Evolutionary conservation across 345 rosid species (phyloP).

Genomic region (Orychophragmus violaceus): DNA sequence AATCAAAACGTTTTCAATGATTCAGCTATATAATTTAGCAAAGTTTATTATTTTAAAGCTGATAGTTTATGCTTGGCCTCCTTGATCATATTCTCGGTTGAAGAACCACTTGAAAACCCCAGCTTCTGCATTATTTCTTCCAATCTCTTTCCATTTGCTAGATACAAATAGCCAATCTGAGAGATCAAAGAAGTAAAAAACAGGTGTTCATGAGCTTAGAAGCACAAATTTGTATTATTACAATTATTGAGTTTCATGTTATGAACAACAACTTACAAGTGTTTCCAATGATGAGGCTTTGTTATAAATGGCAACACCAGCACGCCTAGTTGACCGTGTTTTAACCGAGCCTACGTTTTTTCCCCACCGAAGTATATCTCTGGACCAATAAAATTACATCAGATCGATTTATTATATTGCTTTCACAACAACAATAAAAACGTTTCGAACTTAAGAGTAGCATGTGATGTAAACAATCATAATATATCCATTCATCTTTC

Average conservation of each 20-base stretch:
- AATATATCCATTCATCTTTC: not conserved
- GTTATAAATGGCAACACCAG: constrained; percentile 58
- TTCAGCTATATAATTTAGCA: not conserved
- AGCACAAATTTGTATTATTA: not conserved
- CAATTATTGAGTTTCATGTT: not conserved
- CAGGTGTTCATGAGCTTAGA: not conserved
- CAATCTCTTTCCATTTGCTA: constrained; percentile 56
- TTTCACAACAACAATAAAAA: not conserved
- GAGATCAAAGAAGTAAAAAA: not conserved
- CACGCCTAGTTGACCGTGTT: constrained; percentile 55
- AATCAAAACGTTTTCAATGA: not conserved
- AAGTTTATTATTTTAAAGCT: not conserved
- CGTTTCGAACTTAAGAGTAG: not conserved
- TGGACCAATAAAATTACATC: not conserved
- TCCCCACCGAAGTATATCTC: constrained; percentile 50
- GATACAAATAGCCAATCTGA: constrained; percentile 78
- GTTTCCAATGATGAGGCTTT: constrained; percentile 70
- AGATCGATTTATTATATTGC: not conserved
- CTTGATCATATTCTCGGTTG: constrained; percentile 38
- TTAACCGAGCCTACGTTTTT: constrained; percentile 51
- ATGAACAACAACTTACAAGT: constrained; percentile 39
- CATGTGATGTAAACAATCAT: not conserved
- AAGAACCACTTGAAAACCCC: constrained; percentile 64
- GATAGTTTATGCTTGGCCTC: constrained; percentile 35
- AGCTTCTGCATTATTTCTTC: constrained; percentile 74